Evolutionary conservation across 2,329 filamentous ascomycete species (phyloP).

Genomic region (Nemania diffusa): DNA sequence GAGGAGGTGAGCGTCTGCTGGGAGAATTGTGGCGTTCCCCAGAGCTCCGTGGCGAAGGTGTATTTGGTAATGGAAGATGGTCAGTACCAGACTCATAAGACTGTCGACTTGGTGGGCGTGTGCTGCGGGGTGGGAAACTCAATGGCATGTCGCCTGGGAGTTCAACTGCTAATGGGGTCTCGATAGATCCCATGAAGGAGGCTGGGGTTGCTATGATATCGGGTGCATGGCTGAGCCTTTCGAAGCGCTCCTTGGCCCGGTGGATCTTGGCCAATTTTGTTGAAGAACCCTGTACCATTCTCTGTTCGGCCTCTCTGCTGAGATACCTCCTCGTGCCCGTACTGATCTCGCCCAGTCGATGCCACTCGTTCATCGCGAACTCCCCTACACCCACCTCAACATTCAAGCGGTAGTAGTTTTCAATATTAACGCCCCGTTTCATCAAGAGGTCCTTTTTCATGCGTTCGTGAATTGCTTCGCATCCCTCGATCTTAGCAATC

Average conservation of each 20-base stretch:
- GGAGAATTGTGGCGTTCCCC: constrained; percentile 57
- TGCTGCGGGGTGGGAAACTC: constrained; percentile 50
- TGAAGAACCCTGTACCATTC: constrained; percentile 79
- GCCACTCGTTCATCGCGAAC: constrained; percentile 99
- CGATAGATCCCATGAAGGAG: constrained; percentile 52
- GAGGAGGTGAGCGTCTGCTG: constrained; percentile 46
- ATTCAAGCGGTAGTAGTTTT: constrained; percentile 96
- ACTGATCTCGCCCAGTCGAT: constrained; percentile 91
- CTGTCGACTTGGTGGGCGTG: constrained; percentile 57
- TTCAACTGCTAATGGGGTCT: constrained; percentile 64
- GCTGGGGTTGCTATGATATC: constrained; percentile 55
- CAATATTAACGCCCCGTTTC: constrained; percentile 81
- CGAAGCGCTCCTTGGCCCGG: constrained; percentile 76
- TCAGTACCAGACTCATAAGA: constrained; percentile 69
- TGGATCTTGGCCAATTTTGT: constrained; percentile 86
- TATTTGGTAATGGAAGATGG: constrained; percentile 56
- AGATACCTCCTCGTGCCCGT: constrained; percentile 90
- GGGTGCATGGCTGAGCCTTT: constrained; percentile 58
- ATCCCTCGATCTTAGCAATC: constrained; percentile 93
- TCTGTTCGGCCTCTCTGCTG: constrained; percentile 75
- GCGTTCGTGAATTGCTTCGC: constrained; percentile 86
- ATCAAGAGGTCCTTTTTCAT: constrained; percentile 84
- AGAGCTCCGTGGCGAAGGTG: constrained; percentile 62
- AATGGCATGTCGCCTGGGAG: constrained; percentile 66
- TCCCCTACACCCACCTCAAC: constrained; percentile 96